phyloP scores from a whole-genome alignment of 1,139 yeast species.

The Candida gigantensis region DNA sequence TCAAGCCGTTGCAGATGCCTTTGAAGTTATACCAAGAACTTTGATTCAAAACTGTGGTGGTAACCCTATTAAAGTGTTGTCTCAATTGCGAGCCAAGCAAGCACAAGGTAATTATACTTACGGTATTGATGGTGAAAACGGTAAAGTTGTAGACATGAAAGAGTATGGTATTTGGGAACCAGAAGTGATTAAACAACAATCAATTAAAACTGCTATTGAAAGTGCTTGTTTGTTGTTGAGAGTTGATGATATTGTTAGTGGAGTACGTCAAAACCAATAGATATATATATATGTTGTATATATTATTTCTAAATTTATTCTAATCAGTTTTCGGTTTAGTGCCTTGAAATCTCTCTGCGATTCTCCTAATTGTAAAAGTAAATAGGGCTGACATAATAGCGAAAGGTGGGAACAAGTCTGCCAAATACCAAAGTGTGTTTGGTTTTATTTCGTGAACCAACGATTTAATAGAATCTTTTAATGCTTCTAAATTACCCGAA shows the following conservation, averaged over 20 bases:
- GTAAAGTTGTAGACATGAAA: conserved; percentile 93
- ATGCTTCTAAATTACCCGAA: conserved; percentile 48
- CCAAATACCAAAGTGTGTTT: conserved; percentile 51
- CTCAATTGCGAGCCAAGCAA: conserved; percentile 94
- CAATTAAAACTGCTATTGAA: conserved; percentile 95
- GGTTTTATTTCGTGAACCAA: conserved; percentile 53
- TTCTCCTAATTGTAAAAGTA: conserved; percentile 22
- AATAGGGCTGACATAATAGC: conserved; percentile 35
- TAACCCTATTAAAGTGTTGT: conserved; percentile 83
- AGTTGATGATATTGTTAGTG: conserved; percentile 97
- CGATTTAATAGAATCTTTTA: conserved; percentile 48
- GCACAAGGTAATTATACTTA: conserved; percentile 83
- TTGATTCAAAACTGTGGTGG: conserved; percentile 97
- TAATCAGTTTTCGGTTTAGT: conserved; percentile 15
- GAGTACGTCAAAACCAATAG: conserved; percentile 58
- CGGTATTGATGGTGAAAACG: conserved; percentile 95
- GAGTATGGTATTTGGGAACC: conserved; percentile 99
- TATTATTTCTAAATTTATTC: not conserved
- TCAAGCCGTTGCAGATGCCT: conserved; percentile 97
- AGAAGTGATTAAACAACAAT: conserved; percentile 94
- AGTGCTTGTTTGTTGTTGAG: conserved; percentile 92
- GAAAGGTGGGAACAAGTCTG: conserved; percentile 62
- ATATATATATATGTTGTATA: conserved; percentile 1
- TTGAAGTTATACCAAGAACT: conserved; percentile 97
- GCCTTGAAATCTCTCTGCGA: conserved; percentile 25